Evolutionary conservation across 495 filamentous ascomycete species (phyloP).

Genomic region (Filosporella fistucella): DNA sequence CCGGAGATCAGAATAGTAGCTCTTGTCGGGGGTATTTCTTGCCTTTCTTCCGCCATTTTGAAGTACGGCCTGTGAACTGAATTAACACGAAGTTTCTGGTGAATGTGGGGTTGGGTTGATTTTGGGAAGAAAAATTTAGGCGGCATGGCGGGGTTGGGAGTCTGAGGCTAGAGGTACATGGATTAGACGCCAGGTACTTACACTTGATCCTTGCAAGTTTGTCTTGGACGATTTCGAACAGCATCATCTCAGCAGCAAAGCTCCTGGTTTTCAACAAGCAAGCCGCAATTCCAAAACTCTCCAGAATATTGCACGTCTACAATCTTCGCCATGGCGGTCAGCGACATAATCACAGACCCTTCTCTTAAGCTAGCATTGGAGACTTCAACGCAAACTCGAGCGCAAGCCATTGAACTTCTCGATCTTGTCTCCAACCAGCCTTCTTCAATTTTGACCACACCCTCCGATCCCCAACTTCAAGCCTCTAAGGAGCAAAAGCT

Average conservation of each 20-base stretch:
- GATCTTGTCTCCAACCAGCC: conserved; percentile 32
- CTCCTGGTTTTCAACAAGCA: no score
- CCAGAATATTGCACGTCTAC: not conserved
- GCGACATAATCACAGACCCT: conserved; percentile 65
- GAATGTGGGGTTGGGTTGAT: not conserved
- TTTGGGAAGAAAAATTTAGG: not conserved
- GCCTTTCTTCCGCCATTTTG: not conserved
- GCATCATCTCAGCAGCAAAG: no score
- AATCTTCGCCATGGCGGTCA: conserved; percentile 32
- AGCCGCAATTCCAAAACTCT: no score
- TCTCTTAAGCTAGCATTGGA: conserved; percentile 66
- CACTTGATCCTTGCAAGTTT: no score
- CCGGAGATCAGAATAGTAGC: conserved; percentile 56
- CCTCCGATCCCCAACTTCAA: conserved; percentile 50
- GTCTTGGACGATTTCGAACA: no score
- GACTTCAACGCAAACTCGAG: conserved; percentile 61
- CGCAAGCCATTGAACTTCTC: conserved; percentile 71
- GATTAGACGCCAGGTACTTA: no score
- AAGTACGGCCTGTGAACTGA: no score
- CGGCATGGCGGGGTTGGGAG: not conserved
- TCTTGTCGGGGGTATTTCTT: conserved; percentile 17
- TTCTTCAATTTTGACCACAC: no score
- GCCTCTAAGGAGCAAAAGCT: conserved; percentile 74
- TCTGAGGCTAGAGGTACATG: no score
- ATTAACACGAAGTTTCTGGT: no score